phyloP scores from a whole-genome alignment of 305 asterid species.

The Fraxinus ornus region DNA sequence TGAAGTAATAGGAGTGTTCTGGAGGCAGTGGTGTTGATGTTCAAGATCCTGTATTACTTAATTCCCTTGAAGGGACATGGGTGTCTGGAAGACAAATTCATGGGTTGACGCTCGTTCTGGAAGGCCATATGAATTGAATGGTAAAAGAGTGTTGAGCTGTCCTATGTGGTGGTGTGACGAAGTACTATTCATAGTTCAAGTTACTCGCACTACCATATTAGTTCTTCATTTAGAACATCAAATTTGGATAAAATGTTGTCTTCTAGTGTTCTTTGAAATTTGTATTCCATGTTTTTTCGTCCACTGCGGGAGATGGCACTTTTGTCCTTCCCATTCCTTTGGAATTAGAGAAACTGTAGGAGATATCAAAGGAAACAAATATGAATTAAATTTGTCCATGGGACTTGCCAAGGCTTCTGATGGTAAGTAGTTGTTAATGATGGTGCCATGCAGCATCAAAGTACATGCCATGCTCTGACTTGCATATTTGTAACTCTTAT shows the following conservation, averaged over 20 bases:
- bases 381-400: neutral
- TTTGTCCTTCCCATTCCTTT: neutral
- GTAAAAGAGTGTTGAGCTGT: neutral
- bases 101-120: neutral
- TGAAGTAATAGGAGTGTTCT: neutral
- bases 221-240: neutral
- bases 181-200: neutral
- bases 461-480: neutral
- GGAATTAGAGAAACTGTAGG: neutral
- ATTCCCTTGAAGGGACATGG: neutral
- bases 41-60: neutral
- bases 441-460: neutral
- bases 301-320: neutral
- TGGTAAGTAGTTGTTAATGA: neutral
- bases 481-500: neutral
- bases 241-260: neutral
- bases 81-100: neutral
- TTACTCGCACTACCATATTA: neutral
- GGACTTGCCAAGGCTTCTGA: neutral
- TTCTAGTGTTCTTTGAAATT: neutral
- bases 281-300: neutral
- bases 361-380: neutral
- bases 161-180: neutral
- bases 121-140: neutral
- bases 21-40: neutral